Evolutionary conservation across 371 early-diverging fungal genomes (phyloP), one percentile per base, ranked within the genome.

Genomic region (Actinomortierella ambigua): DNA sequence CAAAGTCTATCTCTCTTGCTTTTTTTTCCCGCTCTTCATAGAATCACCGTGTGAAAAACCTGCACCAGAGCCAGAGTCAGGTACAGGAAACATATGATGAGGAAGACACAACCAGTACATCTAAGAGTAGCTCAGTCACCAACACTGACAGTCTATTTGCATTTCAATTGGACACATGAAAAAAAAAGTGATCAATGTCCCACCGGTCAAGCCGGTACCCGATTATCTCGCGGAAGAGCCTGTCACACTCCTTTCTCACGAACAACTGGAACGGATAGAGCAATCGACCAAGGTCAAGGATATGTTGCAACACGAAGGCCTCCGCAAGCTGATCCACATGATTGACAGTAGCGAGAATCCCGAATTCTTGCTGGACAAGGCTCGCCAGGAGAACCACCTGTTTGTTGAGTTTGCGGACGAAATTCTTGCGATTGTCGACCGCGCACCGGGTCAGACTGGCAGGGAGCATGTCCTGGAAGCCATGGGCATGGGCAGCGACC

Each of bases 291-390:
- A 41, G 40, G 20, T 73, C 40, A 50, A 66, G 57, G 73, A 73
- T 11, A 50, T 73, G 53, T 29, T 73, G 13, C 42, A 73, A 50
- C 58, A 67, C 51, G 67, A 66, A 17, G 55, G 73, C 17, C 51
- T 73, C 18, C 44, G 63, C 46, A 48, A 50, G 11, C 44, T 73
- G 24, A 50, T 73, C 28, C 55, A 42, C 20, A 56, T 73, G 67
- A 73, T 73, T 41, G 73, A 73, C 53, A 59, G 63, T 50, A 73
- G 73, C 29, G 73, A 73, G 55, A 73, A 73, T 41, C 73, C 73
- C 20, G 73, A 73, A 29, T 73, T 66, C 18, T 27, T 63, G 13
- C 34, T 73, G 43, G 73, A 73, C 54, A 66, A 57, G 54, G 59
- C 73, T 18, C 46, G 73, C 47, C 62, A 66, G 24, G 73, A 73